A percentile compares a stretch with the other conserved stretches of the same genome.
phyloP scores from a whole-genome alignment of 768 basidiomycete species.

The Exsudoporus frostii region DNA sequence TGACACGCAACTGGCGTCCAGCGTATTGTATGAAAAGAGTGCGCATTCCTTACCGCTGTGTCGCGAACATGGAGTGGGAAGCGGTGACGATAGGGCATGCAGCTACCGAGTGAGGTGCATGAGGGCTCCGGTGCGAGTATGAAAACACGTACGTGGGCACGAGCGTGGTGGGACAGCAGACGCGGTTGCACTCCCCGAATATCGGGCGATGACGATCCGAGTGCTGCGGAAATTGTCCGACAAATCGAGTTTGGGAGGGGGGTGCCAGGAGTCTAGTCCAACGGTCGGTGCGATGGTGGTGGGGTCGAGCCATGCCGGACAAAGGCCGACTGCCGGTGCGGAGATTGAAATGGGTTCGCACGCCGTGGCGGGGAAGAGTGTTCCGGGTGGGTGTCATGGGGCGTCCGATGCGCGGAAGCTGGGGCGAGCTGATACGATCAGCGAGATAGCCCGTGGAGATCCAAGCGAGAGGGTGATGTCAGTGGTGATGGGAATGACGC shows the following conservation, averaged over 20 bases:
- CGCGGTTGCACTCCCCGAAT: too few species aligned
- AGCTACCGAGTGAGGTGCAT: slow-evolving; percentile 8
- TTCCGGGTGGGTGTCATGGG: too few species aligned
- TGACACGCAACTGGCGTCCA: not conserved
- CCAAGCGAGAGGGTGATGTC: slow-evolving; percentile 13
- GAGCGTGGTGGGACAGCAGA: not conserved
- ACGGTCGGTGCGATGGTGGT: too few species aligned
- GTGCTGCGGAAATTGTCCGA: too few species aligned
- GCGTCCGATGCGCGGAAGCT: too few species aligned
- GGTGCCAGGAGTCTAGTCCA: too few species aligned
- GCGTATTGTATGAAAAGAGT: slow-evolving; percentile 14
- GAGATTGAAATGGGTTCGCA: slow-evolving; percentile 5
- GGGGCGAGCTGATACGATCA: too few species aligned
- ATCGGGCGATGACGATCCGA: too few species aligned
- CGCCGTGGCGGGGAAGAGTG: not conserved
- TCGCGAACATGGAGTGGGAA: slow-evolving; percentile 15
- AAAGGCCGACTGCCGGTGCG: slow-evolving; percentile 7
- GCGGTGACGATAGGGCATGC: slow-evolving; percentile 11
- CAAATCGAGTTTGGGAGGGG: too few species aligned
- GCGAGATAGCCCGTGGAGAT: not conserved
- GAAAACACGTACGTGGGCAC: slow-evolving; percentile 12
- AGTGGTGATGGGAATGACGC: slow-evolving; percentile 20
- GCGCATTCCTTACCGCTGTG: slow-evolving; percentile 6
- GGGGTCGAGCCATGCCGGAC: too few species aligned
- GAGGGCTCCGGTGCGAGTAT: too few species aligned